Conservation (phyloP, 306 rosid genomes). For the Myrica gale region DNA sequence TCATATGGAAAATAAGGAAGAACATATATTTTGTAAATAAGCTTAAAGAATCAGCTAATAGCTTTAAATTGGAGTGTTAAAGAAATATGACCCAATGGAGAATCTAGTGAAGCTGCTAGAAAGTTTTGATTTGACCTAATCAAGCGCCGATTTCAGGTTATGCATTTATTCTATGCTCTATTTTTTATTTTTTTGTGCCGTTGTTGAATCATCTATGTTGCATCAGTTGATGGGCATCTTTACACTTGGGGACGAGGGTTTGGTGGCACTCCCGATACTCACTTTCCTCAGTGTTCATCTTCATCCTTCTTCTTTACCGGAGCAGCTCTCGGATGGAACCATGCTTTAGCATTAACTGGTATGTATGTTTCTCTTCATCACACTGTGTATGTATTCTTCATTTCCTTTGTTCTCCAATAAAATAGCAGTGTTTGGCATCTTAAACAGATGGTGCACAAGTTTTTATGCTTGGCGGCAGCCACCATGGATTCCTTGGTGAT, state of each 20-base stretch:
- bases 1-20: constrained; percentile 1
- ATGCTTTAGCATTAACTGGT: constrained; percentile 74
- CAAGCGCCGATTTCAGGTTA: background rate
- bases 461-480: constrained; percentile 78
- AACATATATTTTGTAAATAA: background rate
- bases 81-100: background rate
- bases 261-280: constrained; percentile 50
- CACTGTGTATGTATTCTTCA: background rate
- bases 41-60: background rate
- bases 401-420: background rate
- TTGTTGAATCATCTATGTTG: constrained; percentile 11
- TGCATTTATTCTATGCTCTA: background rate
- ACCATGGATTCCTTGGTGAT: constrained; percentile 63
- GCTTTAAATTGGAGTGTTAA: background rate
- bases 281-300: constrained; percentile 43
- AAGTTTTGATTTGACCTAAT: background rate
- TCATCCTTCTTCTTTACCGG: constrained; percentile 34
- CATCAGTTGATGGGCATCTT: constrained; percentile 63
- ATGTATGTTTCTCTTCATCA: constrained; percentile 12
- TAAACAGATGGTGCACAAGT: constrained; percentile 55
- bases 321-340: constrained; percentile 83
- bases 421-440: constrained; percentile 18
- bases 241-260: constrained; percentile 94
- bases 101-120: background rate
- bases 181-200: background rate